phyloP scores from a whole-genome alignment of 768 basidiomycete species.

The Hemileccinum impolitum region DNA sequence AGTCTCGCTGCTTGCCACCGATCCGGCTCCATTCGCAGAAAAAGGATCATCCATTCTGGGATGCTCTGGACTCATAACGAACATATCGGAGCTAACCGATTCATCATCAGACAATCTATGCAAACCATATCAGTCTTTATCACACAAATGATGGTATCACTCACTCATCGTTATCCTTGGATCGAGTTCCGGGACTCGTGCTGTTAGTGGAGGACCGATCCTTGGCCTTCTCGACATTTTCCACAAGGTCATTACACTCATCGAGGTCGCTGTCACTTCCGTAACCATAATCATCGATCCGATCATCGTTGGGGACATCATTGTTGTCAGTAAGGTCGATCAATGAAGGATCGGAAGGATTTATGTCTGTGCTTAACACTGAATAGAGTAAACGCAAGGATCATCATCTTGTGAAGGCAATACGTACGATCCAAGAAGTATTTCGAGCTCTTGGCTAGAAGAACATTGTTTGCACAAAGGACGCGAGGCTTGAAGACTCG shows the following conservation, averaged over 20 bases:
- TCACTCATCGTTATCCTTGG: slow-evolving; percentile 12
- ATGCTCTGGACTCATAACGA: slow-evolving; percentile 16
- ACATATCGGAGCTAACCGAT: slow-evolving; percentile 14
- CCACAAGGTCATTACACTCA: slow-evolving; percentile 14
- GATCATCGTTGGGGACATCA: slow-evolving; percentile 6
- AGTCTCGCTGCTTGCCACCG: slow-evolving; percentile 9
- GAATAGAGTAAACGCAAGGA: background rate
- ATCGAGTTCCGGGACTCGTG: background rate
- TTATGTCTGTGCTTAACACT: slow-evolving; percentile 17
- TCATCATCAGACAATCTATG: slow-evolving; percentile 12
- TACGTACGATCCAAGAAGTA: slow-evolving; percentile 29
- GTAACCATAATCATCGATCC: slow-evolving; percentile 28
- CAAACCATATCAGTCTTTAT: background rate
- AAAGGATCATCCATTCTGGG: background rate
- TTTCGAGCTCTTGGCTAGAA: slow-evolving; percentile 25
- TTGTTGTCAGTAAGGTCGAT: slow-evolving; percentile 12
- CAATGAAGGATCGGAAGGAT: slow-evolving; percentile 10
- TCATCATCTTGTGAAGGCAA: background rate
- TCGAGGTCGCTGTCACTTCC: slow-evolving; percentile 36
- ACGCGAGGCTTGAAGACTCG: slow-evolving; percentile 16
- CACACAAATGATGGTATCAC: background rate
- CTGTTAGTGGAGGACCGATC: no score
- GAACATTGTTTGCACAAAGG: slow-evolving; percentile 26
- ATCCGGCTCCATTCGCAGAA: background rate
- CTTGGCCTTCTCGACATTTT: no score